Conservation (phyloP, 1,139 yeast species). For the Candida pseudocylindracea region DNA sequence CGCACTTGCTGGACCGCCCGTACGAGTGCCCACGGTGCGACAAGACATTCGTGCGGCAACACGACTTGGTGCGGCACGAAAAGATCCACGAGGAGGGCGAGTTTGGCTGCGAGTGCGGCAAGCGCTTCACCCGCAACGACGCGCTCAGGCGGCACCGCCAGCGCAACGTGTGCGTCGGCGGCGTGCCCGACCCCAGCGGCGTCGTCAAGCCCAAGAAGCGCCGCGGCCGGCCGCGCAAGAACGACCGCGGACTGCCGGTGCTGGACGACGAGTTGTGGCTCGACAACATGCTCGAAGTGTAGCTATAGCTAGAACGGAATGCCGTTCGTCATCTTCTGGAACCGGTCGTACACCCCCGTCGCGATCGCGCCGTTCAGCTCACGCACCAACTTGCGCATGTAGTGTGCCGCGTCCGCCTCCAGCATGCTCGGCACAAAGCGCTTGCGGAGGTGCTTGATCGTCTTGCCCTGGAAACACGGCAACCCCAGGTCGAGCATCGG, state of each 20-base stretch:
- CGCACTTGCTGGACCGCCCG: slow-evolving; percentile 90
- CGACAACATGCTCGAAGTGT: too few species aligned
- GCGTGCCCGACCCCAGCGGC: slow-evolving; percentile 5
- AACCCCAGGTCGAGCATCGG: slow-evolving; percentile 94
- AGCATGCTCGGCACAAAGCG: slow-evolving; percentile 67
- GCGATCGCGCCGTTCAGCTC: slow-evolving; percentile 74
- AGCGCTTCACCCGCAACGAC: slow-evolving; percentile 74
- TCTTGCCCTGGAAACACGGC: slow-evolving; percentile 81
- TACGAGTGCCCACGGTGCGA: slow-evolving; percentile 39
- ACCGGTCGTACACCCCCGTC: slow-evolving; percentile 93
- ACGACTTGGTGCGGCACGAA: slow-evolving; percentile 77
- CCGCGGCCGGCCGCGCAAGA: too few species aligned
- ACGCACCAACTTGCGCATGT: slow-evolving; percentile 53
- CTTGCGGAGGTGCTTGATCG: slow-evolving; percentile 52
- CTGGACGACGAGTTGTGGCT: too few species aligned
- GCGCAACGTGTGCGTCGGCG: slow-evolving; percentile 62
- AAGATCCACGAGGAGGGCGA: slow-evolving; percentile 70
- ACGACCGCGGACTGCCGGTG: too few species aligned
- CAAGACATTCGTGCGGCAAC: slow-evolving; percentile 69
- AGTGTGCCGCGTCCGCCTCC: slow-evolving; percentile 70
- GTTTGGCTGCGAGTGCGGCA: slow-evolving; percentile 70
- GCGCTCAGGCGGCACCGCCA: slow-evolving; percentile 68
- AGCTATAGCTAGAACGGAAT: slow-evolving; percentile 44
- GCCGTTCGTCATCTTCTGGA: slow-evolving; percentile 90
- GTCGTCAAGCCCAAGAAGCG: too few species aligned